Evolutionary conservation across 495 filamentous ascomycete genomes (phyloP).

Genomic region (Penicillium angulare): DNA sequence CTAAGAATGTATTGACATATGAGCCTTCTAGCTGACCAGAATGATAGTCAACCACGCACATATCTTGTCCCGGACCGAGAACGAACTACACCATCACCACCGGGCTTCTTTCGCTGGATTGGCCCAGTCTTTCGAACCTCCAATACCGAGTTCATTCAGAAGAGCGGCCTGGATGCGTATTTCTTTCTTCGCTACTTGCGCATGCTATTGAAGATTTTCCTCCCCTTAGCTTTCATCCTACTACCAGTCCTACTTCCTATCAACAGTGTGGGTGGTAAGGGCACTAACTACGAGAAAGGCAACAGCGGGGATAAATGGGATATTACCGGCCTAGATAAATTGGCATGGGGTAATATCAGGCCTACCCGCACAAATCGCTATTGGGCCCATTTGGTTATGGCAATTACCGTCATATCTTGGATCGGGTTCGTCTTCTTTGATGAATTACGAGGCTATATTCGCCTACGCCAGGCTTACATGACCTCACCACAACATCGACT

Average conservation of each 20-base stretch:
- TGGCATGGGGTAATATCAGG: slow-evolving; percentile 91
- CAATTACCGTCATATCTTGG: slow-evolving; percentile 75
- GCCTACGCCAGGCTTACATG: slow-evolving; percentile 87
- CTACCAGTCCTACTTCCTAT: slow-evolving; percentile 84
- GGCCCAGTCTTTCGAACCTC: slow-evolving; percentile 70
- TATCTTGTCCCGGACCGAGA: slow-evolving; percentile 89
- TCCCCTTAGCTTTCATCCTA: slow-evolving; percentile 74
- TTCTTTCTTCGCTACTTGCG: slow-evolving; percentile 96
- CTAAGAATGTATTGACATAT: not conserved
- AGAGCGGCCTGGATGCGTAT: slow-evolving; percentile 95
- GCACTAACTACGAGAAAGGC: slow-evolving; percentile 48
- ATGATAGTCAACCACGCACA: slow-evolving; percentile 72
- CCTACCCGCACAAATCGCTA: slow-evolving; percentile 68
- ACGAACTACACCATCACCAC: slow-evolving; percentile 68
- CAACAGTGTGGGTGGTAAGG: slow-evolving; percentile 73
- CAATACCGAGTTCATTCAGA: slow-evolving; percentile 87
- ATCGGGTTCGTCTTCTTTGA: slow-evolving; percentile 86
- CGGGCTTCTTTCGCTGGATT: slow-evolving; percentile 68
- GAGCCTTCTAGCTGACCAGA: slow-evolving; percentile 2
- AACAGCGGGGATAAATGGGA: slow-evolving; percentile 36
- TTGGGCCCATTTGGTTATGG: slow-evolving; percentile 86
- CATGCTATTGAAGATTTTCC: slow-evolving; percentile 88
- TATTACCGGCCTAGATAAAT: slow-evolving; percentile 70
- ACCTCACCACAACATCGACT: slow-evolving; percentile 95
- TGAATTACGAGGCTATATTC: slow-evolving; percentile 88